Base-by-base conservation (phyloP, 2,329 filamentous ascomycete species). In the Fusarium foetens region DNA sequence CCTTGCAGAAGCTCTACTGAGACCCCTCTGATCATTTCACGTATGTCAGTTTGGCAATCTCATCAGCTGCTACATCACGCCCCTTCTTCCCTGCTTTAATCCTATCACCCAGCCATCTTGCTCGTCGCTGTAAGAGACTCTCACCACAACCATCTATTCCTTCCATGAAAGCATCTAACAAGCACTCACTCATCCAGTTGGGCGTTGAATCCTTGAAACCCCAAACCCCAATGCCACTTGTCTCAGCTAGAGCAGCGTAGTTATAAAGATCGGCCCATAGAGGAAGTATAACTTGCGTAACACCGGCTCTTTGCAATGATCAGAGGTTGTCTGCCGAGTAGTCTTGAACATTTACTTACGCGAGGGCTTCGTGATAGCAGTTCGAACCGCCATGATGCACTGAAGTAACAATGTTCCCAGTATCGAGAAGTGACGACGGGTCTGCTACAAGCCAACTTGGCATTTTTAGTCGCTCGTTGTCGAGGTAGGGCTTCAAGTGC, bases 211-310 rank as follows among this genome's bases (percentile, higher is more conserved):
- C 72, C n/a, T 77, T 75, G 53, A 78, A 82, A 2, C 76, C 83
- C 76, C 81, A 84, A 1, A 83, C 66, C 1, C 85, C 85, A 16
- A 87, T 79, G 0, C 81, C 81, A 0, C 84, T 71, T 54, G 78
- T 82, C 71, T 87, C 84, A 0, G 81, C 83, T 5, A 81, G 79
- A 19, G 77, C 76, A 12, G 84, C 84, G 58, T 81, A 86, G 53
- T 85, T 84, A 59, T 85, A 85, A 0, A 82, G 79, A 55, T 87
- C 85, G 1, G 82, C 76, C 85, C 85, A 86, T 1, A 81, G 67
- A 0, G 86, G 85, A 3, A 87, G 77, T 10, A 86, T 68, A 10
- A 87, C 71, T 43, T 87, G 85, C 4, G 85, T 83, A 8, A 84
- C 77, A 5, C 84, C 84, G 14, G 80, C 78, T 8, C 85, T 64